Conservation (phyloP, 768 basidiomycete genomes). For the Mycena epipterygia region DNA sequence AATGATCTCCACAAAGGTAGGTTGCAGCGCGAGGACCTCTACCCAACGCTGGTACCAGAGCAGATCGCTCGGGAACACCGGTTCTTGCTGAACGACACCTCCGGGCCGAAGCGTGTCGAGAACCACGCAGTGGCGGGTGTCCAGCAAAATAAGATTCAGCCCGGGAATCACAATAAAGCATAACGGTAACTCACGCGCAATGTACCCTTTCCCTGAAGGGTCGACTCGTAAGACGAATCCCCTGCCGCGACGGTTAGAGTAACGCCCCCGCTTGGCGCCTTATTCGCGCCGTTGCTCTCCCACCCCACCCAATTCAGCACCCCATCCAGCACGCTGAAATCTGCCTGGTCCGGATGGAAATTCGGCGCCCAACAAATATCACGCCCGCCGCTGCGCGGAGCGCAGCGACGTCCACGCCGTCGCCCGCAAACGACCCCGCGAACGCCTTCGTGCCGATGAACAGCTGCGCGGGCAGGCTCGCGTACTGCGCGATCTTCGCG, state of each 20-base stretch:
- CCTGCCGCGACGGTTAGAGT: slow-evolving; percentile 26
- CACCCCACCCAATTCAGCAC: slow-evolving; percentile 39
- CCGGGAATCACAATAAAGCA: not conserved
- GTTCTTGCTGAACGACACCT: slow-evolving; percentile 40
- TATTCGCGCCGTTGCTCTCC: slow-evolving; percentile 37
- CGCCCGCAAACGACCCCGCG: slow-evolving; percentile 61
- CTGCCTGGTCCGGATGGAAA: slow-evolving; percentile 35
- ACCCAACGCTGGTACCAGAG: slow-evolving; percentile 38
- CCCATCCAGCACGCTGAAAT: slow-evolving; percentile 33
- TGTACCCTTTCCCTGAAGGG: slow-evolving; percentile 35
- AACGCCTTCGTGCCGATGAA: slow-evolving; percentile 52
- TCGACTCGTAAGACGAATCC: slow-evolving; percentile 26
- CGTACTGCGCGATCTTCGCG: slow-evolving; percentile 53
- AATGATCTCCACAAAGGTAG: slow-evolving; percentile 49
- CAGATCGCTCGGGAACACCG: slow-evolving; percentile 39
- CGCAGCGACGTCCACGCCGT: slow-evolving; percentile 41
- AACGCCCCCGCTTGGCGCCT: slow-evolving; percentile 30
- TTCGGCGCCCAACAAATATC: slow-evolving; percentile 33
- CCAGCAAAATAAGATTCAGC: not conserved
- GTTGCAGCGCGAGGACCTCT: slow-evolving; percentile 31
- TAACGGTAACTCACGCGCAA: slow-evolving; percentile 35
- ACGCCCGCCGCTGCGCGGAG: slow-evolving; percentile 26
- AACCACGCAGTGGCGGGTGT: slow-evolving; percentile 64
- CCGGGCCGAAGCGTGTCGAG: slow-evolving; percentile 49
- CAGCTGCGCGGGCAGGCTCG: slow-evolving; percentile 54